A percentile compares a stretch with the other conserved stretches of the same genome.
Conservation (phyloP, 257 asterid genomes). For the Solanum acaule region DNA sequence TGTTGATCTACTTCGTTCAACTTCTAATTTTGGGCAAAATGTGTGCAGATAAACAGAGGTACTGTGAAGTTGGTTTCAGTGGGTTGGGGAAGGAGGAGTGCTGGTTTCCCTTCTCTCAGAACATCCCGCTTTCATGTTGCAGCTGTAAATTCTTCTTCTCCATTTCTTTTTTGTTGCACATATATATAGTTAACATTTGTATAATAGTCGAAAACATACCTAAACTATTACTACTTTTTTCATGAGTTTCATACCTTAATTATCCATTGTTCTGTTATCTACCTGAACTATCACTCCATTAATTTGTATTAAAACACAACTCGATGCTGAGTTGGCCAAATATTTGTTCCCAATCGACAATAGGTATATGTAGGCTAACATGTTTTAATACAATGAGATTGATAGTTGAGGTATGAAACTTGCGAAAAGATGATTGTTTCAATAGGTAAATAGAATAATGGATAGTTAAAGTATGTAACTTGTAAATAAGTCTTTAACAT, state of each 20-base stretch:
- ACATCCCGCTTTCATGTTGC: slow-evolving; percentile 31
- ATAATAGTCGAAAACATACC: too few relatives aligned
- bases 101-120: slow-evolving; percentile 26
- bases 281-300: not conserved
- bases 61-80: slow-evolving; percentile 13
- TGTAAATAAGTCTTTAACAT: not conserved
- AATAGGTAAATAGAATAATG: not conserved
- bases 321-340: not conserved
- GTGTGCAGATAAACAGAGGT: slow-evolving; percentile 23
- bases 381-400: not conserved
- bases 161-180: not conserved
- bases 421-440: not conserved
- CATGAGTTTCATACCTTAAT: too few relatives aligned
- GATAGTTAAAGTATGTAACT: not conserved
- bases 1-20: not conserved
- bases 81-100: slow-evolving; percentile 23
- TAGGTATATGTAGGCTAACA: not conserved
- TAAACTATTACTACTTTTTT: not conserved
- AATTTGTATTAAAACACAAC: not conserved
- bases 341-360: not conserved
- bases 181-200: not conserved
- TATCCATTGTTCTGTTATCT: too few relatives aligned
- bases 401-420: not conserved
- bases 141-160: slow-evolving; percentile 27
- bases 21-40: not conserved